Base-by-base conservation (phyloP, 768 basidiomycete genomes). In the Kwoniella heveanensis region DNA sequence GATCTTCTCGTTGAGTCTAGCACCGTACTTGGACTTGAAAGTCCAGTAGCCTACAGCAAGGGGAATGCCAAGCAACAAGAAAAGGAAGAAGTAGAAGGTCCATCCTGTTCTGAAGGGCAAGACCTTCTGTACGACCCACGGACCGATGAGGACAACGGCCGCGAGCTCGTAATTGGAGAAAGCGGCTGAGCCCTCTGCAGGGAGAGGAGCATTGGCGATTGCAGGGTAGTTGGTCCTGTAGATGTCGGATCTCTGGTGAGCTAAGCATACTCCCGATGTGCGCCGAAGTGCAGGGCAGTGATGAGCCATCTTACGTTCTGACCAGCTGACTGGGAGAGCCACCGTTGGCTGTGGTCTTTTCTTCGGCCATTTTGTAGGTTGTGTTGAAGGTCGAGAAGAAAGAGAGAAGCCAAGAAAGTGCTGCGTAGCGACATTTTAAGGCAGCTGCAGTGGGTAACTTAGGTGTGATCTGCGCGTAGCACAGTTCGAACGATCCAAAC, bases 1-100 rank as follows among this genome's bases (percentile, higher is more conserved):
- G 73, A 93, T 88, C 83, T 93, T 92, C 68, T 90, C 88, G 81
- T 94, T 92, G 30, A 80, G 65, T 73, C 91, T 85, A 10, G 83
- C 74, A 27, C 94, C 93, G 69, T 90, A 90, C 72, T 83, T 86
- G 77, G 90, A 92, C 82, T 90, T 88, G 71, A 93, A 64, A 0
- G 87, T 85, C 96, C 96, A 99, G 84, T 99, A 99, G 0, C 83
- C 88, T 44, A 96, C 76, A 7, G 91, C 85, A 53, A 88, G 83
- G 17, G 93, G 96, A 0, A 89, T 50, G 36, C 89, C 91, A 39
- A 88, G 84, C 54, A 97, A 50, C 57, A 89, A 62, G 60, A 90
- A 81, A 44, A 97, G 82, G 83, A 95, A 88, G 59, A 90, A 74
- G 78, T 96, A 93, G 46, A 89, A 90, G 82, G 90, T 87, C 25